Conservation (phyloP, 352 stramenopile genomes). For the Phytophthora capsici region DNA sequence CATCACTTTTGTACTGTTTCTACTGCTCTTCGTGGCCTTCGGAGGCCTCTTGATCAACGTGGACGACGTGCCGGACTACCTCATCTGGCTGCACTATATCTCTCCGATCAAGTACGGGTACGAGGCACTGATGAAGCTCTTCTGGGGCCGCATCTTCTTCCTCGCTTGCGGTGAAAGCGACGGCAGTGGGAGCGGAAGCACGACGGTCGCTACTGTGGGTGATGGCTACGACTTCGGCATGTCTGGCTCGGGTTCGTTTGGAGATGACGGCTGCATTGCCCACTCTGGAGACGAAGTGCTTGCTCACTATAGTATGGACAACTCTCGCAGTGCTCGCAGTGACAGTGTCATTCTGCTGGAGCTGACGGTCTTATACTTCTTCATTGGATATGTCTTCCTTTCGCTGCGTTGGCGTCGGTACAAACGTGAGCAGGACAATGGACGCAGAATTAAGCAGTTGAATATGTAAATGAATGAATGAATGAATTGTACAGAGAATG, state of each 20-base stretch:
- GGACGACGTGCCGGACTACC: conserved; percentile 52
- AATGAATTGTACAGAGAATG: not conserved
- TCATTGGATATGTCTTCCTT: conserved; percentile 42
- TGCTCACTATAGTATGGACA: conserved; percentile 53
- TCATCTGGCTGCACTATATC: conserved; percentile 70
- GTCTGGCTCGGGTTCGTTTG: conserved; percentile 25
- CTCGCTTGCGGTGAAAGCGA: conserved; percentile 29
- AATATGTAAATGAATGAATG: no score
- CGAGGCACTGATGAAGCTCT: conserved; percentile 51
- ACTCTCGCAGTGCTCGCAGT: conserved; percentile 25
- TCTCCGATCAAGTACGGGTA: conserved; percentile 54
- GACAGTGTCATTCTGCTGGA: conserved; percentile 56
- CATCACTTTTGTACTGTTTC: conserved; percentile 38
- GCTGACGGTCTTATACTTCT: conserved; percentile 40
- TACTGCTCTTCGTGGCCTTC: conserved; percentile 52
- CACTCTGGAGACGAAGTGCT: conserved; percentile 55
- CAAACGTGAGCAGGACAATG: conserved; percentile 22
- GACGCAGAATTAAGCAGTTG: not conserved
- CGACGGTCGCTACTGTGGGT: conserved; percentile 25
- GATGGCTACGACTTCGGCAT: conserved; percentile 28
- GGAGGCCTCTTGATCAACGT: conserved; percentile 55
- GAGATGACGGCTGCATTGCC: conserved; percentile 40
- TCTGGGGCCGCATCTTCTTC: conserved; percentile 37
- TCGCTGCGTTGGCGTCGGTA: conserved; percentile 42
- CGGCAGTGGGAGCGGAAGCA: conserved; percentile 27